Evolutionary conservation across 257 asterid genomes (phyloP).

Genomic region (Gentiana straminea): DNA sequence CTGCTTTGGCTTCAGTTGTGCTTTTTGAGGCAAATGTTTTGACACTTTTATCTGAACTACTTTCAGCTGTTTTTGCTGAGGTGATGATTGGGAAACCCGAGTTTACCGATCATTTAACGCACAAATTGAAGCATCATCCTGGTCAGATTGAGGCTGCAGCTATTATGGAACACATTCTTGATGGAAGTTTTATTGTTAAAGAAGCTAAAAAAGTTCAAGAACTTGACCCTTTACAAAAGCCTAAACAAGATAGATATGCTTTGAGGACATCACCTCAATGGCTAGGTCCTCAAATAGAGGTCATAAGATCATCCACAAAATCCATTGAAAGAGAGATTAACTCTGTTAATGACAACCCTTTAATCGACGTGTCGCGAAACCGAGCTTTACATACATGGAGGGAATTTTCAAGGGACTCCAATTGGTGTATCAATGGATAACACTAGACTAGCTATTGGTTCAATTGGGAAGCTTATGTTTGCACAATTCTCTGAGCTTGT

Average conservation of each 20-base stretch:
- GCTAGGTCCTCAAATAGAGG: slow-evolving; percentile 24
- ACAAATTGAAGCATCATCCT: slow-evolving; percentile 26
- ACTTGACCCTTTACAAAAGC: slow-evolving; percentile 23
- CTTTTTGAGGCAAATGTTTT: slow-evolving; percentile 22
- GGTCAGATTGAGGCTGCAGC: slow-evolving; percentile 32
- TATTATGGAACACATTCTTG: slow-evolving; percentile 20
- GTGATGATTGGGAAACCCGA: slow-evolving; percentile 23
- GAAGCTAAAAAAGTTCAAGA: slow-evolving; percentile 22
- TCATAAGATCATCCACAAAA: slow-evolving; percentile 20
- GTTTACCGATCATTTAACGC: slow-evolving; percentile 25
- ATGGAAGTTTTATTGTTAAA: slow-evolving; percentile 18
- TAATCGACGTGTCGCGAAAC: slow-evolving; percentile 22
- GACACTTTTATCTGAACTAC: slow-evolving; percentile 17
- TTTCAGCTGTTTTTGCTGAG: slow-evolving; percentile 21
- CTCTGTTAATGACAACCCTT: slow-evolving; percentile 24
- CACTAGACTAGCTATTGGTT: slow-evolving; percentile 20
- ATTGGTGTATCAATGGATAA: slow-evolving; percentile 28
- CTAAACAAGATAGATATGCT: slow-evolving; percentile 24
- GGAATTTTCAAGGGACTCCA: slow-evolving; percentile 26
- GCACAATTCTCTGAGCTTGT: slow-evolving; percentile 27
- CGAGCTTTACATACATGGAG: slow-evolving; percentile 23
- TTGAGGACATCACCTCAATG: slow-evolving; percentile 24
- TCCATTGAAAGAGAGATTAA: slow-evolving; percentile 26
- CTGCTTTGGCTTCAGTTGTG: slow-evolving; percentile 24
- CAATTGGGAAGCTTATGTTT: slow-evolving; percentile 29